phyloP scores from a whole-genome alignment of 768 basidiomycete species.

The Psilocybe cubensis region DNA sequence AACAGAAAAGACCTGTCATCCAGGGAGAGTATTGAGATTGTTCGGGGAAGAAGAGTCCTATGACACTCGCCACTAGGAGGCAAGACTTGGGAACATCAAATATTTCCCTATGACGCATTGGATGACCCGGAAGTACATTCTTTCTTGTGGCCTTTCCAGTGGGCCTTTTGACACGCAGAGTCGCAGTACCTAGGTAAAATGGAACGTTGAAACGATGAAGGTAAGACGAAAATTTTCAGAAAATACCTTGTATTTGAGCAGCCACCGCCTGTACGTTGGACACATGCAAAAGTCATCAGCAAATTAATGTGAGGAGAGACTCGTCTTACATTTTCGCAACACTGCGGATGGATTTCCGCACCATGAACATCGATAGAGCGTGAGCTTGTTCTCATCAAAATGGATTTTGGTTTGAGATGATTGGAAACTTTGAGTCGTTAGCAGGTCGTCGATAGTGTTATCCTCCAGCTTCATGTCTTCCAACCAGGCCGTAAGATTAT shows the following conservation, averaged over 20 bases:
- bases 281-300: neutral
- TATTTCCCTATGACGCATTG: neutral
- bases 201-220: neutral
- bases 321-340: slow-evolving; percentile 20
- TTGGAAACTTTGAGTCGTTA: slow-evolving; percentile 27
- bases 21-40: too few species aligned
- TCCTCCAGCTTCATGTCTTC: slow-evolving; percentile 46
- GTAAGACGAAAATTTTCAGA: neutral
- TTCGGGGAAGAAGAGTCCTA: too few species aligned
- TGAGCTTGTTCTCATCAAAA: slow-evolving; percentile 49
- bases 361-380: slow-evolving; percentile 62
- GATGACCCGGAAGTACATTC: slow-evolving; percentile 5
- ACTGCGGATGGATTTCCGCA: slow-evolving; percentile 55
- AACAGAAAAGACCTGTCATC: too few species aligned
- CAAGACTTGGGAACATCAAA: too few species aligned
- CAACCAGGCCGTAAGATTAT: slow-evolving; percentile 60
- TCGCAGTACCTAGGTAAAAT: slow-evolving; percentile 18
- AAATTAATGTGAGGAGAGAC: neutral
- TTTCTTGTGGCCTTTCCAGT: slow-evolving; percentile 21
- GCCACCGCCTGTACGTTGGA: slow-evolving; percentile 13
- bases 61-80: too few species aligned
- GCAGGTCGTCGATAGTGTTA: slow-evolving; percentile 20
- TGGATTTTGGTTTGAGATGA: slow-evolving; percentile 27
- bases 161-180: slow-evolving; percentile 19
- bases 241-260: slow-evolving; percentile 19